A percentile compares a stretch with the other conserved stretches of the same genome.
Evolutionary conservation across 129 eudicot genomes (phyloP).

Genomic region (Apium graveolens): DNA sequence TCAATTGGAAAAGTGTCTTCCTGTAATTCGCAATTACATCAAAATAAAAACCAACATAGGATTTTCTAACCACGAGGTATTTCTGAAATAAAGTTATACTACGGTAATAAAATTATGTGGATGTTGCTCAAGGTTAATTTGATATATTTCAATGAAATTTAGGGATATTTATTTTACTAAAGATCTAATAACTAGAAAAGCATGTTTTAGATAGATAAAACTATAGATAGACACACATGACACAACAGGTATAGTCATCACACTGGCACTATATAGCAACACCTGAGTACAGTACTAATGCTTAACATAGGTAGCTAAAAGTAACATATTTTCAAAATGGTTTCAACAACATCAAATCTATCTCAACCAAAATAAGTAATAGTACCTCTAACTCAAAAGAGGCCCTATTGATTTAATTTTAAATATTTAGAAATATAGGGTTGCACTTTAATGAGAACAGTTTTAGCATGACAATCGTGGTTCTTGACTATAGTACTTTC

Average conservation of each 20-base stretch:
- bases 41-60: slow-evolving; percentile 10
- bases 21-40: slow-evolving; percentile 24
- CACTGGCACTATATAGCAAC: not conserved
- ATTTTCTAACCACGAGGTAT: not conserved
- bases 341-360: not conserved
- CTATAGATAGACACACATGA: not conserved
- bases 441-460: not conserved
- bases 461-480: no score
- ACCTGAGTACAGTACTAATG: not conserved
- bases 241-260: not conserved
- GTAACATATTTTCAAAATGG: not conserved
- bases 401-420: not conserved
- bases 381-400: not conserved
- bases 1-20: slow-evolving; percentile 64
- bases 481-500: no score
- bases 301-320: not conserved
- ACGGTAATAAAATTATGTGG: not conserved
- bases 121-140: not conserved
- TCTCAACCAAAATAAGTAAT: not conserved
- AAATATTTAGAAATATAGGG: not conserved
- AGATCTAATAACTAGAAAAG: not conserved
- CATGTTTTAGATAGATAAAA: not conserved
- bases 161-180: not conserved
- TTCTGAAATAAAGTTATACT: no score
- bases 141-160: not conserved